These are phyloP conservation scores for Dissoconium aciculare DNA, from an alignment of 2,329 filamentous ascomycete genomes.

Conservation along the genomic window DNA sequence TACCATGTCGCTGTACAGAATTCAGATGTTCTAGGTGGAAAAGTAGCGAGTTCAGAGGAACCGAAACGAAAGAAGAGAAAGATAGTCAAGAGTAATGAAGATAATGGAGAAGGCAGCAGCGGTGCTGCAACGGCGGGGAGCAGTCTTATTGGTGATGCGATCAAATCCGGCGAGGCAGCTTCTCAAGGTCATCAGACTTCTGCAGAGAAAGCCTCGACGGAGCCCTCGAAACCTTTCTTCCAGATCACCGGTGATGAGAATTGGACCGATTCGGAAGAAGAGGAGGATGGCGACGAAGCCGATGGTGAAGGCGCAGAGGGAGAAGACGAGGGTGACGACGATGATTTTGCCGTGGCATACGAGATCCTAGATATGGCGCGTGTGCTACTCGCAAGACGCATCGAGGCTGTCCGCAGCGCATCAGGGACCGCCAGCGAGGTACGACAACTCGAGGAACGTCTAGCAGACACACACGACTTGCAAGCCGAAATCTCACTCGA, in stretches of 20 bases:
- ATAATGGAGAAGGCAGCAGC: slow-evolving; percentile 14
- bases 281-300: slow-evolving; percentile 33
- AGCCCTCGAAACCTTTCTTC: slow-evolving; percentile 63
- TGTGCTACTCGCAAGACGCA: slow-evolving; percentile 42
- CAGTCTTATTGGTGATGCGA: slow-evolving; percentile 17
- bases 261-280: slow-evolving; percentile 67
- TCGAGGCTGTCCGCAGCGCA: slow-evolving; percentile 34
- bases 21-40: slow-evolving; percentile 82
- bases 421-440: slow-evolving; percentile 21
- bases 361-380: slow-evolving; percentile 50
- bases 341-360: slow-evolving; percentile 49
- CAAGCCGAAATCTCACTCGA: slow-evolving; percentile 95
- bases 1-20: slow-evolving; percentile 91
- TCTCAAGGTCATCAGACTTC: slow-evolving; percentile 5
- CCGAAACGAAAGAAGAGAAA: slow-evolving; percentile 35
- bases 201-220: slow-evolving; percentile 26
- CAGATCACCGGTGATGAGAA: slow-evolving; percentile 92
- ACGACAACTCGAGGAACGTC: slow-evolving; percentile 61
- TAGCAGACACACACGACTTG: slow-evolving; percentile 86
- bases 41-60: slow-evolving; percentile 43
- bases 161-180: slow-evolving; percentile 25
- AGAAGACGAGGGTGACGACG: slow-evolving; percentile 37
- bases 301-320: slow-evolving; percentile 29
- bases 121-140: slow-evolving; percentile 17
- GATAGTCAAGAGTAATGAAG: slow-evolving; percentile 21